Evolutionary conservation across 2,329 filamentous ascomycete genomes (phyloP).

Genomic region (Paecilomyces formosus): DNA sequence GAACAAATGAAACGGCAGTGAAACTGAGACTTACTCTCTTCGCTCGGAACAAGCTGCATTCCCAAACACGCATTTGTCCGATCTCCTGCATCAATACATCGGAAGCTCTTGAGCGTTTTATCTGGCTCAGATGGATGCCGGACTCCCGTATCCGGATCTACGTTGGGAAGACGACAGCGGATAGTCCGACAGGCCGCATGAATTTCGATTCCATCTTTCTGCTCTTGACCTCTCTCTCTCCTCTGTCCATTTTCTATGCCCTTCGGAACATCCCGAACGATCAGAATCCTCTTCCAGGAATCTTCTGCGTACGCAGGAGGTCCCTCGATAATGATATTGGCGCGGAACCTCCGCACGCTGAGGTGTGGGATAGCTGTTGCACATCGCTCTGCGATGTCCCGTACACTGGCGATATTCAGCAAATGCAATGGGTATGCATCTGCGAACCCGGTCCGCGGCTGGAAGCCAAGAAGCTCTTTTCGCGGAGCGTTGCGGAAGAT

Average conservation of each 20-base stretch:
- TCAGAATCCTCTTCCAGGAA: constrained; percentile 46
- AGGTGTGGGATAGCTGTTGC: constrained; percentile 32
- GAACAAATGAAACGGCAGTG: background rate
- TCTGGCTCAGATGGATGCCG: constrained; percentile 42
- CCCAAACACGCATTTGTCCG: constrained; percentile 43
- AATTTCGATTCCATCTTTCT: constrained; percentile 22
- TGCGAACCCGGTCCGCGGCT: constrained; percentile 47
- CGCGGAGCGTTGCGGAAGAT: constrained; percentile 49
- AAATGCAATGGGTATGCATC: constrained; percentile 55
- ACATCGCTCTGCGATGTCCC: constrained; percentile 41
- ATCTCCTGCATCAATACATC: constrained; percentile 45
- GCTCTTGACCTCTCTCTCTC: constrained; percentile 4
- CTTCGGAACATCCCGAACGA: constrained; percentile 20
- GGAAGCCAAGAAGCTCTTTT: constrained; percentile 45
- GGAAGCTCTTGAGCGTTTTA: constrained; percentile 41
- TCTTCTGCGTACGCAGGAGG: constrained; percentile 50
- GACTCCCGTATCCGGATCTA: constrained; percentile 48
- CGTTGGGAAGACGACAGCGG: constrained; percentile 52
- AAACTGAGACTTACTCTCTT: constrained; percentile 13
- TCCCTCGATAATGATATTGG: constrained; percentile 52
- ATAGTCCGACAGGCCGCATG: constrained; percentile 52
- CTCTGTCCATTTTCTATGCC: background rate
- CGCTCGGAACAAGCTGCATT: constrained; percentile 42
- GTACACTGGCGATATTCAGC: constrained; percentile 47
- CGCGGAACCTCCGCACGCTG: constrained; percentile 48